Base-by-base conservation (phyloP, 805 yeast genomes). In the Candida suzukii region DNA sequence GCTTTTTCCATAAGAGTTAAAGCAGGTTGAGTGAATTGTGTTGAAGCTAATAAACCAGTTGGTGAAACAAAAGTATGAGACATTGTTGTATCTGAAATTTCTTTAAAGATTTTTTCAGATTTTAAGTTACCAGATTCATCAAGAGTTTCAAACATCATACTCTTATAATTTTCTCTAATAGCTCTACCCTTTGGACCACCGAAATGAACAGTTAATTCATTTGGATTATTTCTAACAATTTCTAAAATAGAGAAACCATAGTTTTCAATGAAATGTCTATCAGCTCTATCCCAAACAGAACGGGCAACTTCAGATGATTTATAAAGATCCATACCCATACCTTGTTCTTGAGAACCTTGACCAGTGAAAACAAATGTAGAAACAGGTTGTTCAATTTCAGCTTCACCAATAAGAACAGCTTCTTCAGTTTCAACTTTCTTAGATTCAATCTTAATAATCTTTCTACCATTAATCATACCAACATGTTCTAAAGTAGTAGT, bases 321-420 rank as follows among this genome's bases (percentile, higher is more conserved):
- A 67, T 93, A 93, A 61, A 93, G 76, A 66, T 93, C 99, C 99
- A 93, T 93, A 75, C 99, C 99, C 99, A 93, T 93, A 64, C 97
- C 97, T 73, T 95, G 99, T 67, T 95, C 99, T 70, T 93, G 99
- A 46, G 99, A 91, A 66, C 99, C 99, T 74, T 93, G 99, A 61
- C 99, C 99, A 50, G 99, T 93, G 71, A 95, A 93, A 44, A 93
- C 95, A 63, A 86, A 93, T 18, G 99, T 84, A 35, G 98, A 86
- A 41, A 83, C 84, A 27, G 99, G 99, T 71, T 93, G 99, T 56
- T 93, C 98, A 57, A 95, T 90, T 71, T 93, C 99, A 42, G 99
- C 99, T 71, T 88, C 95, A 69, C 98, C 99, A 41, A 74, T 64
- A 54, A 93, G 73, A 18, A 93, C 99, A 31, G 74, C 66, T 46